Evolutionary conservation across 2,329 filamentous ascomycete species (phyloP).

Genomic region (Salinomyces thailandicus): DNA sequence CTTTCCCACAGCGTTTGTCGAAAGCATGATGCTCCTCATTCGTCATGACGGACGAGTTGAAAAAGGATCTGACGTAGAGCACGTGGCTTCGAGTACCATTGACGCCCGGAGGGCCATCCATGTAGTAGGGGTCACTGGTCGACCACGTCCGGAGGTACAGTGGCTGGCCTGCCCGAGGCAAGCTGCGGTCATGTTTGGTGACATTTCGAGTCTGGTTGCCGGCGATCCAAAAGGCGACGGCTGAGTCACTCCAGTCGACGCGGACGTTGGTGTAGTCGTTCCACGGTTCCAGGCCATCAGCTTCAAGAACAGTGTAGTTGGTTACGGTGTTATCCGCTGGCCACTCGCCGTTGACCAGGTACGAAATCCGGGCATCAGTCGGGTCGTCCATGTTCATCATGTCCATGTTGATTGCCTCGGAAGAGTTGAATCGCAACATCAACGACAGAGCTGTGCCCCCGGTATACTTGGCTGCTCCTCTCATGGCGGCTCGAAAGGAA

Average conservation of each 20-base stretch:
- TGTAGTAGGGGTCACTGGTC: conserved; percentile 34
- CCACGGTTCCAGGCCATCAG: conserved; percentile 22
- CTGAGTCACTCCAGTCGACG: conserved; percentile 35
- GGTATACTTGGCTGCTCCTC: not conserved
- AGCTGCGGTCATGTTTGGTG: conserved; percentile 20
- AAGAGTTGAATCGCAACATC: conserved; percentile 33
- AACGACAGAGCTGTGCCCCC: conserved; percentile 34
- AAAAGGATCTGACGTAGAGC: conserved; percentile 36
- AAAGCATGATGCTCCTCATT: conserved; percentile 8
- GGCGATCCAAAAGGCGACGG: conserved; percentile 32
- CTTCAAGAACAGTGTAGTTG: conserved; percentile 24
- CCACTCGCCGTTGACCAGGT: conserved; percentile 32
- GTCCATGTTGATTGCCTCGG: conserved; percentile 31
- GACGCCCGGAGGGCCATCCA: conserved; percentile 32
- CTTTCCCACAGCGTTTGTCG: conserved; percentile 5
- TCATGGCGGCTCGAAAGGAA: conserved; percentile 32
- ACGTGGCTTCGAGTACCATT: conserved; percentile 30
- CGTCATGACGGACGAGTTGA: conserved; percentile 36
- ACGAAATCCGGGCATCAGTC: conserved; percentile 29
- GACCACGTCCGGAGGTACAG: conserved; percentile 37
- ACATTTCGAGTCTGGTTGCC: conserved; percentile 27
- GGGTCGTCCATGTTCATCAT: conserved; percentile 34
- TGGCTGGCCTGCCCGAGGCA: conserved; percentile 32
- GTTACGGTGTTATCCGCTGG: conserved; percentile 26
- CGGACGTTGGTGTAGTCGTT: conserved; percentile 31